phyloP scores from a whole-genome alignment of 1,284 basidiomycete species.

The Vanrija pseudolonga region DNA sequence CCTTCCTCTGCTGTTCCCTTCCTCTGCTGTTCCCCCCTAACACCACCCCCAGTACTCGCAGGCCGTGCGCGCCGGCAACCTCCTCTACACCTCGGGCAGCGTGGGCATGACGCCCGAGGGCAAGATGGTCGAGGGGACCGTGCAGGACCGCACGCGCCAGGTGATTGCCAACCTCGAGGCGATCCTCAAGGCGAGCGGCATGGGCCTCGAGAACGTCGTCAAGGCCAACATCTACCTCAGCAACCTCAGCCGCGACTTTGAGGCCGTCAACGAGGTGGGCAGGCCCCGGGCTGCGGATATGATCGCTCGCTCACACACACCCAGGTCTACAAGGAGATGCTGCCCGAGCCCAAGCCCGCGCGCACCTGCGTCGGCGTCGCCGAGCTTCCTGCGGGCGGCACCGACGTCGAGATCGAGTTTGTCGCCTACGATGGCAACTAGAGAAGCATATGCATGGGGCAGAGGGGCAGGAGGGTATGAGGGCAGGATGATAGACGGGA shows the following conservation, averaged over 20 bases:
- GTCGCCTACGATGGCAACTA: conserved; percentile 50
- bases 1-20: background rate
- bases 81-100: conserved; percentile 40
- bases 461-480: too few relatives aligned
- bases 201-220: conserved; percentile 35
- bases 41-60: conserved; percentile 34
- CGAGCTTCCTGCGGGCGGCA: conserved; percentile 57
- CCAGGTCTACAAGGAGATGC: conserved; percentile 34
- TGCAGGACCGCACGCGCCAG: conserved; percentile 40
- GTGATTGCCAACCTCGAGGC: conserved; percentile 42
- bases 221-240: conserved; percentile 46
- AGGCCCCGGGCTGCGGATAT: background rate
- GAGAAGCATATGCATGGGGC: too few relatives aligned
- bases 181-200: conserved; percentile 33
- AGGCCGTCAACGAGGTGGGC: conserved; percentile 37
- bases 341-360: conserved; percentile 56
- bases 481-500: too few relatives aligned
- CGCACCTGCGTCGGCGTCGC: conserved; percentile 65
- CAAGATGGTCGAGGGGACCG: conserved; percentile 41
- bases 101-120: conserved; percentile 42
- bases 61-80: conserved; percentile 40
- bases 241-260: conserved; percentile 38
- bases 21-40: background rate
- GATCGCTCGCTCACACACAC: background rate
- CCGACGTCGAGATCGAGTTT: conserved; percentile 65